A percentile compares a stretch with the other conserved stretches of the same genome.
Conservation (phyloP, 148 eudicot species). For the Vaccinium macrocarpon region DNA sequence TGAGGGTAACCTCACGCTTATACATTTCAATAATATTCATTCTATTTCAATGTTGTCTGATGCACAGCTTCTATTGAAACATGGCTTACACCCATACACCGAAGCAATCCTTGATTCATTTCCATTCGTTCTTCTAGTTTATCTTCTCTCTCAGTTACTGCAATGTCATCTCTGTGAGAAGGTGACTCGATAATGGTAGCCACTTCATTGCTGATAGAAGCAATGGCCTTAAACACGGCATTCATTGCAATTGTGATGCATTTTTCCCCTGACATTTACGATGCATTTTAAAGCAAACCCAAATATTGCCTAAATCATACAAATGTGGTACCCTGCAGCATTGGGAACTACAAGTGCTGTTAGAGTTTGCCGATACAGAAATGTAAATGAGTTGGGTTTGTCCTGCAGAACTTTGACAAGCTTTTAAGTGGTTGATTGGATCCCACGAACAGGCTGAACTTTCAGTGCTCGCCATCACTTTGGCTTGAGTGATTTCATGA, state of each 20-base stretch:
- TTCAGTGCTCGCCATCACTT: no score
- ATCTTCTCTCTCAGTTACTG: constrained; percentile 66
- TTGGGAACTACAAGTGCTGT: no score
- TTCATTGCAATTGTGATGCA: constrained; percentile 50
- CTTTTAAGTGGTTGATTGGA: no score
- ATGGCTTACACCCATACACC: constrained; percentile 97
- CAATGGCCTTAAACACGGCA: constrained; percentile 83
- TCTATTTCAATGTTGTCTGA: constrained; percentile 72
- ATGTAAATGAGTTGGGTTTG: no score
- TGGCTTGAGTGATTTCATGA: no score
- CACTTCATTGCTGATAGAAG: constrained; percentile 82
- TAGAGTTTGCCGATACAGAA: no score
- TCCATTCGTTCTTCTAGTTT: constrained; percentile 82
- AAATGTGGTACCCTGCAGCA: no score
- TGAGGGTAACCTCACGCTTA: background rate
- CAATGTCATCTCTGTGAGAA: constrained; percentile 43
- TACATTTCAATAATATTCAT: constrained; percentile 7
- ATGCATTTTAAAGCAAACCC: no score
- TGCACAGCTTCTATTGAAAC: constrained; percentile 80
- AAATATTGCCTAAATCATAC: no score
- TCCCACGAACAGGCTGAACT: no score
- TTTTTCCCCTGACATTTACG: no score
- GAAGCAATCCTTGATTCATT: constrained; percentile 95
- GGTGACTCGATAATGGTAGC: constrained; percentile 65
- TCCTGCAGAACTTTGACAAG: no score